Evolutionary conservation across 345 rosid genomes (phyloP).

Genomic region (Angophora floribunda): DNA sequence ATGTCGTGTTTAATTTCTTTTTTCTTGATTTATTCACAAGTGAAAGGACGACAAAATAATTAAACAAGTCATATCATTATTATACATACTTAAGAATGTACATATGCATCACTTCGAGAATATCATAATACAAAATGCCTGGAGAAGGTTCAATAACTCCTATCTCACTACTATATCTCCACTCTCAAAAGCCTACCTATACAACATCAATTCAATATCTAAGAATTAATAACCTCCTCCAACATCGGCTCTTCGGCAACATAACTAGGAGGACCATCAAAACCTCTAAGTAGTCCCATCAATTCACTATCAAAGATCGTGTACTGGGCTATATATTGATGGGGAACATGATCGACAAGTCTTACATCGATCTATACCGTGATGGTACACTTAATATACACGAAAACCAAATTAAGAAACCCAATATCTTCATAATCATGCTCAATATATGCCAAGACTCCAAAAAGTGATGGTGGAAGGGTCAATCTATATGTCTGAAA

Average conservation of each 20-base stretch:
- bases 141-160: not conserved
- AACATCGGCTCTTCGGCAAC: not conserved
- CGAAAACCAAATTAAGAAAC: not conserved
- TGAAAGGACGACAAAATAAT: not conserved
- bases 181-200: not conserved
- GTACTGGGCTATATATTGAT: not conserved
- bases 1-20: not conserved
- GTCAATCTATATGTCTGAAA: no score
- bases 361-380: not conserved
- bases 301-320: accelerated
- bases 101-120: not conserved
- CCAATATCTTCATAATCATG: no score
- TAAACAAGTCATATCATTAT: not conserved
- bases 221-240: no score
- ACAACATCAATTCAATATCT: not conserved
- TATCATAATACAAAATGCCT: not conserved
- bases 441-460: no score
- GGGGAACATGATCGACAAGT: not conserved
- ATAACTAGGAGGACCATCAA: not conserved
- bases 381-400: not conserved
- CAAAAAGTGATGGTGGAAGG: no score
- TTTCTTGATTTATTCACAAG: no score
- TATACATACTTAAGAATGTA: not conserved
- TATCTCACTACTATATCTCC: not conserved
- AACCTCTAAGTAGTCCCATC: not conserved